Evolutionary conservation across 148 eudicot species (phyloP), one percentile per base, ranked within the genome.

Genomic region (Bassia scoparia): DNA sequence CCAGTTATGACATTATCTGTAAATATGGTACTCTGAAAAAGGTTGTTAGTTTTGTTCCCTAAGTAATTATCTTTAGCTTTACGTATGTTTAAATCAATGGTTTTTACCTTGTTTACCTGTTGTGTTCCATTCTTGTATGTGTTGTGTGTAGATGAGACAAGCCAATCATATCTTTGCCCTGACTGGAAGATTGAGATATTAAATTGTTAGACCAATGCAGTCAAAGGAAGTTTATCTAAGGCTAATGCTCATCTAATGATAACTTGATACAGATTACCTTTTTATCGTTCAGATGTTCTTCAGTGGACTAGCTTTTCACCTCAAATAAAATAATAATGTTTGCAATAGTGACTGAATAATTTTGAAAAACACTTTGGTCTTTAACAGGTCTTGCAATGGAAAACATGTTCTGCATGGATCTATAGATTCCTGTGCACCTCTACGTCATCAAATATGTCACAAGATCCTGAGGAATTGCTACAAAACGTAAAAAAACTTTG

Each of bases 381-480:
- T 48, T 35, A 16, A 80, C 88, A 95, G 98, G 80, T 79, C 93
- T 68, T 74, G 78, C 79, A 72, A 56, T 74, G 90, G 86, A 61
- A 88, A 82, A 80, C 76, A 82, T 78, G 86, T 89, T 77, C 89
- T 91, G 90, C 97, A n/a, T 95, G 98, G 98, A 85, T 95, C 64
- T 81, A 80, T 80, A 83, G 85, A 81, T 87, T 80, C 64, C 91
- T 84, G 87, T 87, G 71, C 84, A 84, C 72, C 96, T 89, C 96
- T 89, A 60, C 75, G 90, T 69, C 79, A 82, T 70, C 89, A 81
- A 61, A 66, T 88, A 63, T 82, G 71, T 84, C 91, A 62, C 80
- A 82, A 79, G 98, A 94, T 68, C 81, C 87, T 43, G 85, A 74
- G 37, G 81, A 76, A n/a, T n/a, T 74, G 81, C 76, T 38, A 52